Evolutionary conservation across 768 basidiomycete species (phyloP).

Genomic region (Psilocybe azurescens): DNA sequence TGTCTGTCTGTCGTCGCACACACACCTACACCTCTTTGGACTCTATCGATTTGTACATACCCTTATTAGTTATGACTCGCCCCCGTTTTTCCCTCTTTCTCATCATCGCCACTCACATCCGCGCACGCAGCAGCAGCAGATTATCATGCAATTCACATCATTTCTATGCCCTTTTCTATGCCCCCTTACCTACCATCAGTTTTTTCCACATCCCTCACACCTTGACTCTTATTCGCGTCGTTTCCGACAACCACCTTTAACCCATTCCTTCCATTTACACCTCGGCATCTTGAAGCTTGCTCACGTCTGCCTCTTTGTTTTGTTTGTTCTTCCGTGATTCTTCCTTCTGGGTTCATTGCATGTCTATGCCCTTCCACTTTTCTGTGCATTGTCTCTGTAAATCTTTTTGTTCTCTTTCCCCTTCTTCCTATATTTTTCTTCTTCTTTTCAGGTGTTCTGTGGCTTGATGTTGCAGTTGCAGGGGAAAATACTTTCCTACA

Average conservation of each 20-base stretch:
- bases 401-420: conserved; percentile 15
- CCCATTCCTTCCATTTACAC: conserved; percentile 3
- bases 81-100: not conserved
- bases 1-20: not conserved
- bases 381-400: conserved; percentile 5
- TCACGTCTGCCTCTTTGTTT: conserved; percentile 7
- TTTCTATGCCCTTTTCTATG: conserved; percentile 29
- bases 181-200: conserved; percentile 11
- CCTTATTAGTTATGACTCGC: conserved; percentile 19
- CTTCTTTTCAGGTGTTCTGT: conserved; percentile 11
- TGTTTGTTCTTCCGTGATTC: conserved; percentile 18
- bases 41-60: conserved; percentile 24
- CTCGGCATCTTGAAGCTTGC: conserved; percentile 9
- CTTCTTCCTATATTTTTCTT: not conserved
- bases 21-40: conserved; percentile 16
- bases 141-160: conserved; percentile 24
- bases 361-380: conserved; percentile 14
- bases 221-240: conserved; percentile 4
- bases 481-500: conserved; percentile 15
- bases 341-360: conserved; percentile 18
- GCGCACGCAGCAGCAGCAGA: not conserved
- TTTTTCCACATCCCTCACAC: not conserved
- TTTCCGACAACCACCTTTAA: not conserved
- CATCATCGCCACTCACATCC: not conserved
- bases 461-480: conserved; percentile 23